phyloP scores from a whole-genome alignment of 2,329 filamentous ascomycete species.

The Scolecobasidium constrictum region DNA sequence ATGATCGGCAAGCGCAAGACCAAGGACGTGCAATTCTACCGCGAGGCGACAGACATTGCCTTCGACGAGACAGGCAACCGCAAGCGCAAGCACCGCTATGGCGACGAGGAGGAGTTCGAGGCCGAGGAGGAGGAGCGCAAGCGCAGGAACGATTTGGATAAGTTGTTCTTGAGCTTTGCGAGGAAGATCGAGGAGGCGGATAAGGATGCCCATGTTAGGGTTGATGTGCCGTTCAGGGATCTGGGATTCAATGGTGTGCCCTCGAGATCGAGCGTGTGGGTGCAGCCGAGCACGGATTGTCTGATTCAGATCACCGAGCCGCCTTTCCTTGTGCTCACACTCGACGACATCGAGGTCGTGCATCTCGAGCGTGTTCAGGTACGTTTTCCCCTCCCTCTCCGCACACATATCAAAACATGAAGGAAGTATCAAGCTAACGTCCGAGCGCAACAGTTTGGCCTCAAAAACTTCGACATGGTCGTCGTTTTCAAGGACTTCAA shows the following conservation, averaged over 20 bases:
- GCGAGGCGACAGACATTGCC: constrained; percentile 95
- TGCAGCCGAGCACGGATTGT: constrained; percentile 93
- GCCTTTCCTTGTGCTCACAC: constrained; percentile 88
- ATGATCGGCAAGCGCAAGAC: constrained; percentile 99
- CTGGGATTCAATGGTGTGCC: constrained; percentile 96
- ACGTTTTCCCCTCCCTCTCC: constrained; percentile 11
- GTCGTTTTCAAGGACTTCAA: constrained; percentile 97
- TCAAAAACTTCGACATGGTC: constrained; percentile 98
- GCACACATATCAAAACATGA: too few species aligned
- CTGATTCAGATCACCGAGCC: constrained; percentile 94
- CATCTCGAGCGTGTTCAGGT: constrained; percentile 84
- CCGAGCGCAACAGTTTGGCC: constrained; percentile 55
- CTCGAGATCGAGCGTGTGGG: constrained; percentile 87
- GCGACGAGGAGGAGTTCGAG: constrained; percentile 97
- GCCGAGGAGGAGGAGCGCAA: constrained; percentile 94
- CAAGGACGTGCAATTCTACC: constrained; percentile 96
- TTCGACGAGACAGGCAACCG: constrained; percentile 98
- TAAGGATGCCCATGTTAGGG: constrained; percentile 83
- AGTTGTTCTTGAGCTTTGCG: constrained; percentile 89
- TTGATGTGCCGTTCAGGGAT: constrained; percentile 94
- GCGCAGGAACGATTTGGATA: constrained; percentile 81
- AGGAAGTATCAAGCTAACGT: too few species aligned
- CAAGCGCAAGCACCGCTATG: constrained; percentile 94
- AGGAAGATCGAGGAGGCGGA: constrained; percentile 97
- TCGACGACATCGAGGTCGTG: constrained; percentile 92